A percentile compares a stretch with the other conserved stretches of the same genome.
phyloP scores from a whole-genome alignment of 371 early-diverging fungal genomes.

The Sanchytrium tribonematis region DNA sequence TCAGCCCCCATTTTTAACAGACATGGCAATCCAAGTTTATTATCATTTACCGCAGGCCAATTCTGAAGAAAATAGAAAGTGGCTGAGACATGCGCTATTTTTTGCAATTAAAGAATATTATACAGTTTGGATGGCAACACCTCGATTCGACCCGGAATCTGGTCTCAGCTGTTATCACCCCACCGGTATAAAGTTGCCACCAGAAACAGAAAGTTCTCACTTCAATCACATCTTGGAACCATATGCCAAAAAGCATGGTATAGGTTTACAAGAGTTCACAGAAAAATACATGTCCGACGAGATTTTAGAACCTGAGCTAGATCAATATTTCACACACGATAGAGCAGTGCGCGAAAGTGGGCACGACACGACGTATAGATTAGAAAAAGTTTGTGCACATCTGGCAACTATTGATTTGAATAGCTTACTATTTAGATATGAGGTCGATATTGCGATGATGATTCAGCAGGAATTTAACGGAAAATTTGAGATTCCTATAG shows the following conservation, averaged over 20 bases:
- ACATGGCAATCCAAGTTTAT: slow-evolving; percentile 66
- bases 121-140: slow-evolving; percentile 56
- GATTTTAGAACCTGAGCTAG: slow-evolving; percentile 47
- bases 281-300: slow-evolving; percentile 29
- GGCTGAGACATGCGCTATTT: slow-evolving; percentile 39
- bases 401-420: slow-evolving; percentile 76
- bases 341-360: slow-evolving; percentile 86
- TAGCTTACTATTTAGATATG: slow-evolving; percentile 69
- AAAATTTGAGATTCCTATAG: background rate
- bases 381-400: slow-evolving; percentile 64
- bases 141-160: slow-evolving; percentile 39
- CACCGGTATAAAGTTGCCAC: slow-evolving; percentile 43
- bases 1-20: slow-evolving; percentile 89
- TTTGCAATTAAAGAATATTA: slow-evolving; percentile 74
- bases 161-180: slow-evolving; percentile 60
- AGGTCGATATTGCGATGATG: slow-evolving; percentile 50
- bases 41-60: slow-evolving; percentile 14
- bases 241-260: slow-evolving; percentile 33
- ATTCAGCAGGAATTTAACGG: slow-evolving; percentile 17
- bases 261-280: slow-evolving; percentile 39
- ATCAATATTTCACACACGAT: slow-evolving; percentile 82
- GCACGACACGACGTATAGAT: slow-evolving; percentile 82
- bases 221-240: slow-evolving; percentile 67
- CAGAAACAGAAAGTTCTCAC: slow-evolving; percentile 73
- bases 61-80: slow-evolving; percentile 23